Evolutionary conservation across 106 monocot species (phyloP).

Genomic region (Platanthera zijinensis): DNA sequence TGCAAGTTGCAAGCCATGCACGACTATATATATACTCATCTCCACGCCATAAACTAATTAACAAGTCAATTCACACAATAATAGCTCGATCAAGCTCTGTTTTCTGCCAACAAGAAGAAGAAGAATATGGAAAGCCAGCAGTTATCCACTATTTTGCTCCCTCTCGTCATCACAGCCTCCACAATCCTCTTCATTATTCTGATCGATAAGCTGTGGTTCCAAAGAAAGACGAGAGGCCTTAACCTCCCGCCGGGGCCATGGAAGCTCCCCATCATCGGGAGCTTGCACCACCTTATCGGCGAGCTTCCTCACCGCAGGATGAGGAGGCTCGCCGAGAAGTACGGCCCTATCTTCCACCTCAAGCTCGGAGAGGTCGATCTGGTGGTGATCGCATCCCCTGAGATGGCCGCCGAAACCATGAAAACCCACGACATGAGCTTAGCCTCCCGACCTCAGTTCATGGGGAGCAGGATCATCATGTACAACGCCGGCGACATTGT

Average conservation of each 20-base stretch:
- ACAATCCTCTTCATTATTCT: background rate
- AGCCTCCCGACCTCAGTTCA: constrained; percentile 5
- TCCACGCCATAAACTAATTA: too few species aligned
- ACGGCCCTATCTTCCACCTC: constrained; percentile 28
- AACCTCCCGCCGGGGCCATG: constrained; percentile 17
- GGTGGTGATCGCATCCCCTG: constrained; percentile 17
- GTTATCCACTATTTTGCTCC: background rate
- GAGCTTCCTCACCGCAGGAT: constrained; percentile 16
- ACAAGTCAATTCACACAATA: too few species aligned
- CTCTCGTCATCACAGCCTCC: background rate
- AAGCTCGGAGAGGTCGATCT: constrained; percentile 22
- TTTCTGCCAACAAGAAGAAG: too few species aligned
- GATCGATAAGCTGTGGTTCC: background rate
- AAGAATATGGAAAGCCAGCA: background rate
- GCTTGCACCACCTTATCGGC: constrained; percentile 11
- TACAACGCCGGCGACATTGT: constrained; percentile 14
- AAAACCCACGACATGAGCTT: constrained; percentile 28
- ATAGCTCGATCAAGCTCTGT: too few species aligned
- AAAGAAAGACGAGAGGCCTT: background rate
- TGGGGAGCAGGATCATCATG: background rate
- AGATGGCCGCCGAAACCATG: constrained; percentile 13
- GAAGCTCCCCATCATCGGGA: constrained; percentile 27
- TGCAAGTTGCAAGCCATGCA: too few species aligned
- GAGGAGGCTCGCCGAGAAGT: background rate
- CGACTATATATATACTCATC: too few species aligned